Evolutionary conservation across 768 basidiomycete genomes (phyloP), one percentile per base, ranked within the genome.

Genomic region (Termitomyces sp.): DNA sequence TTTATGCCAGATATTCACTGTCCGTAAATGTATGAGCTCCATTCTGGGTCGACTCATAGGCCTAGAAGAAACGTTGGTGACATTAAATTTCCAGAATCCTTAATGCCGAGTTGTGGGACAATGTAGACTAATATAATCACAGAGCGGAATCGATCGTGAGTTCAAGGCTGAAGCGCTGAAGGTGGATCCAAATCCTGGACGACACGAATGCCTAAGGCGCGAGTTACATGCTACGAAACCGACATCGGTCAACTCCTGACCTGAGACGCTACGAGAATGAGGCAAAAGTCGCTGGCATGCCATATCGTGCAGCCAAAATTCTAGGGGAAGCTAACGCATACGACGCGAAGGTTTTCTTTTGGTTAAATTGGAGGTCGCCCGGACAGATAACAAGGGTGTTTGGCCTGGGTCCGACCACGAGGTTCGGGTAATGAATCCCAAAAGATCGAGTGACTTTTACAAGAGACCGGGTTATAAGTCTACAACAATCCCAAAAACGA

Each of bases 391-490:
- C 34, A 36, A 43, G 20, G n/a, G 27, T 43, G 24, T 24, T 24
- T 50, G 22, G 37, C 26, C 37, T 49, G 42, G 33, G n/a, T 50
- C n/a, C 26, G 12, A 34, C 33, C 40, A 50, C 42, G 40, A 42
- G 42, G 22, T 16, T 43, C 3, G 34, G 36, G 22, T 43, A 43
- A 44, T 57, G n/a, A 39, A 57, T 36, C 40, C 30, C 40, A 34
- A 44, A 43, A 48, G 37, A 30, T 44, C 49, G 43, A 34, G 49
- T 40, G 32, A 36, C 33, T 62, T 65, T 65, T 58, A 56, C 45
- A 55, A 55, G 44, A 65, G 65, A 54, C 56, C 42, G 39, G 44
- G n/a, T 22, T 20, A 30, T 18, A 1, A 36, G 22, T 51, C 45
- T 20, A 49, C 20, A 39, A 36, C n/a, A 30, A 27, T n/a, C 27